These are phyloP conservation scores for Pezicula radicicola DNA, from an alignment of 2,329 filamentous ascomycete genomes.

Conservation along the genomic window DNA sequence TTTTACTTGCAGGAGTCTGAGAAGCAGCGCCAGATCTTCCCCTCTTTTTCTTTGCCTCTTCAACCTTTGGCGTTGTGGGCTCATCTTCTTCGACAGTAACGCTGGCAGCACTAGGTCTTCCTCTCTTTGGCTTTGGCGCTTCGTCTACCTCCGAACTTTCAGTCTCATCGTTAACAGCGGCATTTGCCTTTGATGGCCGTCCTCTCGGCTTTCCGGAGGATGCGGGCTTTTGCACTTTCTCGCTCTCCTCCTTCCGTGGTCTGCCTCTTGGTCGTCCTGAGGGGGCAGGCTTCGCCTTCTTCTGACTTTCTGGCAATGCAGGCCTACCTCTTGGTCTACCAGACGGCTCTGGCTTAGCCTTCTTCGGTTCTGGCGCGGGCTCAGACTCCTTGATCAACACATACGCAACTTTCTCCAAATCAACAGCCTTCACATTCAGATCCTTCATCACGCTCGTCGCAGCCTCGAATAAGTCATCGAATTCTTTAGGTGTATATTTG, in stretches of 20 bases:
- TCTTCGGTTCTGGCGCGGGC: conserved; percentile 9
- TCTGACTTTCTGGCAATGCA: conserved; percentile 16
- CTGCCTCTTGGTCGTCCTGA: not conserved
- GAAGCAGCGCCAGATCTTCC: not conserved
- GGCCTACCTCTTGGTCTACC: conserved; percentile 20
- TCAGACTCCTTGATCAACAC: conserved; percentile 52
- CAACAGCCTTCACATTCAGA: conserved; percentile 53
- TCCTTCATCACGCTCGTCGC: conserved; percentile 42
- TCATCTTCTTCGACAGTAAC: too few relatives aligned
- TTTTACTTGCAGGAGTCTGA: not conserved
- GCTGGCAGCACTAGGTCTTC: too few relatives aligned
- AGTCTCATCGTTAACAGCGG: too few relatives aligned
- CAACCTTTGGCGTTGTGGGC: too few relatives aligned
- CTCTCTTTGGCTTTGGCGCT: too few relatives aligned
- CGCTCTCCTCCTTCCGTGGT: not conserved
- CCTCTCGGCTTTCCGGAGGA: not conserved
- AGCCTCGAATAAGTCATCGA: conserved; percentile 48
- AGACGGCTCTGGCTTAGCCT: conserved; percentile 15
- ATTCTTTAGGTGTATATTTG: conserved; percentile 71
- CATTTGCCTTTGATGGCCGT: not conserved
- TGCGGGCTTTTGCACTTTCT: not conserved
- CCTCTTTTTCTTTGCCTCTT: too few relatives aligned
- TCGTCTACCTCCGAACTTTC: too few relatives aligned
- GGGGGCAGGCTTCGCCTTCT: conserved; percentile 12
- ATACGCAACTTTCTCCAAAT: conserved; percentile 70